Conservation (phyloP, 306 rosid genomes). For the Cicer arietinum region DNA sequence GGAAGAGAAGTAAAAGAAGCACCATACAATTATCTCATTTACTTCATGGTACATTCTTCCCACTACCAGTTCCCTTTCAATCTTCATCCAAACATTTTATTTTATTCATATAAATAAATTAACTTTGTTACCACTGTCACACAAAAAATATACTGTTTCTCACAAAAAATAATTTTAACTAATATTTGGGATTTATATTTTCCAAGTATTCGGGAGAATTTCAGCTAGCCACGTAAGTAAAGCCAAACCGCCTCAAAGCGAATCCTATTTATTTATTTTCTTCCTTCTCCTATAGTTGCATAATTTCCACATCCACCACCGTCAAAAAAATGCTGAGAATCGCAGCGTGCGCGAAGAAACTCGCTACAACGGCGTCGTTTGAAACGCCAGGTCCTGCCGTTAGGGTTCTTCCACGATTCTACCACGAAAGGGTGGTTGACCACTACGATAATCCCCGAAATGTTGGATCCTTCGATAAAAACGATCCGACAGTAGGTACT, state of each 20-base stretch:
- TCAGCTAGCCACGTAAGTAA: neutral
- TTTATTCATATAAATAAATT: too few species aligned
- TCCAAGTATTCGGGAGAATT: slow-evolving; percentile 4
- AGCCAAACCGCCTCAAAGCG: slow-evolving; percentile 20
- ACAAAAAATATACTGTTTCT: too few species aligned
- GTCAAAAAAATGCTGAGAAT: slow-evolving; percentile 61
- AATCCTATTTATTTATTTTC: slow-evolving; percentile 18
- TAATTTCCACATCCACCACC: neutral
- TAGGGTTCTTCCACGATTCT: slow-evolving; percentile 64
- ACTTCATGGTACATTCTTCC: too few species aligned
- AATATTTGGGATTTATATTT: neutral
- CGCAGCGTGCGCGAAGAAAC: slow-evolving; percentile 57
- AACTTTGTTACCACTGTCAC: too few species aligned
- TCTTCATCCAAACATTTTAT: too few species aligned
- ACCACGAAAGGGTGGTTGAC: slow-evolving; percentile 96
- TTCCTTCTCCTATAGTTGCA: neutral
- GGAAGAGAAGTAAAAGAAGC: too few species aligned
- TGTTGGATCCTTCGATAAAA: slow-evolving; percentile 91
- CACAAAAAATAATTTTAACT: too few species aligned
- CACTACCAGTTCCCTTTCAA: too few species aligned
- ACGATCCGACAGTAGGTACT: slow-evolving; percentile 79
- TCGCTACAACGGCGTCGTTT: slow-evolving; percentile 57
- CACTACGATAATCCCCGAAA: slow-evolving; percentile 93
- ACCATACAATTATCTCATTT: too few species aligned
- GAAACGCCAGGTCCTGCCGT: slow-evolving; percentile 43